Evolutionary conservation across 352 stramenopile genomes (phyloP).

Genomic region (Globisporangium iwayamae): DNA sequence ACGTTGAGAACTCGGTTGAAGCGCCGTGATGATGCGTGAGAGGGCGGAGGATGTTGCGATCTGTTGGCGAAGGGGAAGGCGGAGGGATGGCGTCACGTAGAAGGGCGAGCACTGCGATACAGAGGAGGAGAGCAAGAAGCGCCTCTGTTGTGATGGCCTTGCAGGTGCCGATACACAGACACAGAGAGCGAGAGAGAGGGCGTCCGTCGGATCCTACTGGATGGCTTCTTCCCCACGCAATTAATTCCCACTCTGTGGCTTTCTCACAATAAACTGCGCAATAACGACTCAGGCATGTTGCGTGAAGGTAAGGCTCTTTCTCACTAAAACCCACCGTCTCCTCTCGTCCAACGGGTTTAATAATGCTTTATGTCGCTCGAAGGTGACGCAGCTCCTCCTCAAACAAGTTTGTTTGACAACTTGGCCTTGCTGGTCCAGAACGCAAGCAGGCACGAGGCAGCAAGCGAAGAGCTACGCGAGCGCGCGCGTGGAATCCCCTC

Average conservation of each 20-base stretch:
- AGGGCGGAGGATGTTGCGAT: background rate
- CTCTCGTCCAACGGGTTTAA: no score
- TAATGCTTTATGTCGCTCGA: background rate
- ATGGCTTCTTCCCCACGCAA: no score
- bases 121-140: no score
- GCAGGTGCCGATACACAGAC: no score
- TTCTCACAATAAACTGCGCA: background rate
- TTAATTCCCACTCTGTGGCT: no score
- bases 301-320: background rate
- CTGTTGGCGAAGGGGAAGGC: background rate
- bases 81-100: no score
- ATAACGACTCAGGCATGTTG: background rate
- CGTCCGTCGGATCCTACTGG: no score
- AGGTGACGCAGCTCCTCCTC: background rate
- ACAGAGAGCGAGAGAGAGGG: no score
- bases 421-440: slow-evolving; percentile 12
- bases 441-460: background rate
- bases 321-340: no score
- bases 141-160: no score
- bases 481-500: background rate
- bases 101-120: no score
- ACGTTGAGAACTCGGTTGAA: background rate
- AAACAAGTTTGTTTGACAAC: slow-evolving; percentile 16
- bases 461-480: slow-evolving; percentile 1
- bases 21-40: background rate